Percentiles rank a stretch among this genome's conserved stretches.
Evolutionary conservation across 2,329 filamentous ascomycete genomes (phyloP).

Genomic region (Aspergillus tamarii): DNA sequence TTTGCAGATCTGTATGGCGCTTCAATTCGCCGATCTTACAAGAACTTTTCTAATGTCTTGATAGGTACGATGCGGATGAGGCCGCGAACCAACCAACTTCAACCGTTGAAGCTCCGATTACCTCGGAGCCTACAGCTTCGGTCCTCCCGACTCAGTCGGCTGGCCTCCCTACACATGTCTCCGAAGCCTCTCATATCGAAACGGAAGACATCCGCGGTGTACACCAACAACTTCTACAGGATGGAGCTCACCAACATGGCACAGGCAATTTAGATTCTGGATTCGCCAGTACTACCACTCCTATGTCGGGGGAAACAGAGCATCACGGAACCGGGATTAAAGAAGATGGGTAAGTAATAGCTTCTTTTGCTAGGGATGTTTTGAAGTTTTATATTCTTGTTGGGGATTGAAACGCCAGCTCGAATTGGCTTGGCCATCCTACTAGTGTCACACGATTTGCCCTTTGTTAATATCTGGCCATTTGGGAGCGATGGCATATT

Average conservation of each 20-base stretch:
- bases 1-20: slow-evolving; percentile 84
- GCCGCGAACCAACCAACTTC: slow-evolving; percentile 42
- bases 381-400: neutral
- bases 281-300: slow-evolving; percentile 22
- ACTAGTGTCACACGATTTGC: neutral
- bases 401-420: neutral
- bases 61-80: slow-evolving; percentile 71
- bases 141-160: slow-evolving; percentile 32
- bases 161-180: slow-evolving; percentile 39
- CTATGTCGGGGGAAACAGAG: slow-evolving; percentile 35
- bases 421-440: neutral
- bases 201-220: slow-evolving; percentile 24
- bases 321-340: slow-evolving; percentile 63
- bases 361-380: neutral
- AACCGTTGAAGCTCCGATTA: slow-evolving; percentile 41
- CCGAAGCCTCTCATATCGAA: slow-evolving; percentile 34
- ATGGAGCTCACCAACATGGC: slow-evolving; percentile 30
- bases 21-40: neutral
- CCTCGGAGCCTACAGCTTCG: slow-evolving; percentile 37
- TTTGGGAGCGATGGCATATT: neutral
- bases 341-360: slow-evolving; percentile 83
- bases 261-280: slow-evolving; percentile 30
- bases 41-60: slow-evolving; percentile 17
- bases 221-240: slow-evolving; percentile 29
- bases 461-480: neutral